phyloP scores from a whole-genome alignment of 2,329 filamentous ascomycete genomes.

The Metarhizium guizhouense region DNA sequence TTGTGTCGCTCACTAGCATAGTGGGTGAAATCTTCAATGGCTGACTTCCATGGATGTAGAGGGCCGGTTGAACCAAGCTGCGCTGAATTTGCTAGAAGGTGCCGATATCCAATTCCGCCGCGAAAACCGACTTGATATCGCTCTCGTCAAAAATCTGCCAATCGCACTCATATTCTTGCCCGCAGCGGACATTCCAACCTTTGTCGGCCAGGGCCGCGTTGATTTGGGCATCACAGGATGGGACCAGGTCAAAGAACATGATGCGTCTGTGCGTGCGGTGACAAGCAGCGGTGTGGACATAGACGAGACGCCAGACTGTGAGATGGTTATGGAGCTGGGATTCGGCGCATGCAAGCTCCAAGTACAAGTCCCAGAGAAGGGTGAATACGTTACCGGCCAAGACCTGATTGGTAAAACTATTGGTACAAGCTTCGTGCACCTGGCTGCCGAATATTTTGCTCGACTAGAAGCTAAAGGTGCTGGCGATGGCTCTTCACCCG shows the following conservation, averaged over 20 bases:
- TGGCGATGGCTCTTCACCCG: conserved; percentile 23
- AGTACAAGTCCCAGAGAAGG: conserved; percentile 92
- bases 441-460: conserved; percentile 77
- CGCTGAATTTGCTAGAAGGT: conserved; percentile 83
- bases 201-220: conserved; percentile 88
- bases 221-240: conserved; percentile 91
- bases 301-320: conserved; percentile 53
- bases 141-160: conserved; percentile 91
- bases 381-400: conserved; percentile 56
- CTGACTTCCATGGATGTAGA: conserved; percentile 42
- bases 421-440: conserved; percentile 86
- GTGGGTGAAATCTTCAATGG: not conserved
- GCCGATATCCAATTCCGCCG: conserved; percentile 95
- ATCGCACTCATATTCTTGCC: conserved; percentile 96
- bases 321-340: conserved; percentile 80
- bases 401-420: conserved; percentile 88
- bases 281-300: conserved; percentile 39
- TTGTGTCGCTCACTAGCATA: not conserved
- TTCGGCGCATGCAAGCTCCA: conserved; percentile 91
- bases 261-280: conserved; percentile 49
- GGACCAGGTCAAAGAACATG: conserved; percentile 89
- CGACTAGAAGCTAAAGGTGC: conserved; percentile 56
- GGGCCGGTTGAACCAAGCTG: conserved; percentile 82
- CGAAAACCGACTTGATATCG: conserved; percentile 92
- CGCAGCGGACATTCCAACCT: conserved; percentile 93